Evolutionary conservation across 305 asterid species (phyloP).

Genomic region (Fraxinus angustifolia): DNA sequence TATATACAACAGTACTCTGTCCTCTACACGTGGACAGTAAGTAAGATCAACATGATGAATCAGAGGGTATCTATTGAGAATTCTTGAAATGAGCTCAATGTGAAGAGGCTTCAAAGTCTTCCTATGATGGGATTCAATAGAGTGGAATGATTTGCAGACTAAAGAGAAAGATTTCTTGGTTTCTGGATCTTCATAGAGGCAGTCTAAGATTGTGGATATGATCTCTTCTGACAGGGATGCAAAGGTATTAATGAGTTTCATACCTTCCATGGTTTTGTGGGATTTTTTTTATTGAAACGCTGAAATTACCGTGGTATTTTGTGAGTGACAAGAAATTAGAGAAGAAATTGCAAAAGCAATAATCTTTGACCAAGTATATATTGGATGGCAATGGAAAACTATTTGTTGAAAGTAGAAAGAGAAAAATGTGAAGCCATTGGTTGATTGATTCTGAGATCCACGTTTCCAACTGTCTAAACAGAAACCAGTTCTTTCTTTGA

Average conservation of each 20-base stretch:
- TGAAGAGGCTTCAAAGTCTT: slow-evolving; percentile 26
- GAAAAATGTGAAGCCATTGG: neutral
- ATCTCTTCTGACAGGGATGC: slow-evolving; percentile 29
- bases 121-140: slow-evolving; percentile 35
- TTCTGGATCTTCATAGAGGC: slow-evolving; percentile 28
- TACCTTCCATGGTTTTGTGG: neutral
- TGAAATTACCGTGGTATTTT: neutral
- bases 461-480: neutral
- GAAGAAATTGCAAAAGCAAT: neutral
- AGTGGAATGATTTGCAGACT: slow-evolving; percentile 30
- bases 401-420: neutral
- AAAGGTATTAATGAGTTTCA: neutral
- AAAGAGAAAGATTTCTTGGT: slow-evolving; percentile 22
- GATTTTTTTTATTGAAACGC: neutral
- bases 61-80: slow-evolving; percentile 21
- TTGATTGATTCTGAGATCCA: neutral
- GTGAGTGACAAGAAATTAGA: neutral
- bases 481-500: neutral
- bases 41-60: slow-evolving; percentile 28
- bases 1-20: slow-evolving; percentile 12
- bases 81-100: slow-evolving; percentile 11
- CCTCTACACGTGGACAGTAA: slow-evolving; percentile 27
- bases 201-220: slow-evolving; percentile 30
- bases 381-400: neutral
- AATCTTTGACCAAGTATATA: neutral